phyloP scores from a whole-genome alignment of 2,329 filamentous ascomycete species.

The Cladosporium sp. region DNA sequence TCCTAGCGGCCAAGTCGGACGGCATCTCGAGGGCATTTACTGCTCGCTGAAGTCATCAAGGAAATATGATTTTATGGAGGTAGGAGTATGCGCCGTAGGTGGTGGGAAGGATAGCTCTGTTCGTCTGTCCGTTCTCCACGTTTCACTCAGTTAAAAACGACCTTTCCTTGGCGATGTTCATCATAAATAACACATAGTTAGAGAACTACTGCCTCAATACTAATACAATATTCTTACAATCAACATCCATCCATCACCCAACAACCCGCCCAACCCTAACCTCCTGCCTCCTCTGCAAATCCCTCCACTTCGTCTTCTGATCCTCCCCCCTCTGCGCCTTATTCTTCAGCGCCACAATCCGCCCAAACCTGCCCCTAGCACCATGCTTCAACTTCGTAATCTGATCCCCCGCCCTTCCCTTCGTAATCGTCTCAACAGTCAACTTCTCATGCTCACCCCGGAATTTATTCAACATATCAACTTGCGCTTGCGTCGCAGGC shows the following conservation, averaged over 20 bases:
- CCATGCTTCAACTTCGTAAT: slow-evolving; percentile 90
- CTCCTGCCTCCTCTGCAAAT: slow-evolving; percentile 42
- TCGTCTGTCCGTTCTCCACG: neutral
- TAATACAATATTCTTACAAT: neutral
- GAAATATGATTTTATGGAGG: neutral
- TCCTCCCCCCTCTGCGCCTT: slow-evolving; percentile 39
- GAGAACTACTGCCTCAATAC: neutral
- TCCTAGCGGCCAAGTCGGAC: neutral
- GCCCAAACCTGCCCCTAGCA: slow-evolving; percentile 62
- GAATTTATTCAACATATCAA: slow-evolving; percentile 69
- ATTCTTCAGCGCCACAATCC: slow-evolving; percentile 34
- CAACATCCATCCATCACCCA: neutral
- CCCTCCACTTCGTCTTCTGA: slow-evolving; percentile 49
- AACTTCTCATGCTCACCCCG: slow-evolving; percentile 58
- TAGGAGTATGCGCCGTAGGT: neutral
- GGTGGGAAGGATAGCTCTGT: too few species aligned
- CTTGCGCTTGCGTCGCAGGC: slow-evolving; percentile 62
- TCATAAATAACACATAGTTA: neutral
- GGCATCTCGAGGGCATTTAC: neutral
- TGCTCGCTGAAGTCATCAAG: neutral
- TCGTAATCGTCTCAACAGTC: slow-evolving; percentile 61
- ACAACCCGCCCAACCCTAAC: slow-evolving; percentile 51
- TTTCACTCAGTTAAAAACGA: too few species aligned
- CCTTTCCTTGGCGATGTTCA: neutral
- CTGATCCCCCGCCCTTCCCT: slow-evolving; percentile 83